Evolutionary conservation across 2,329 filamentous ascomycete genomes (phyloP), one percentile per base, ranked within the genome.

Genomic region (Xylaria sp.): DNA sequence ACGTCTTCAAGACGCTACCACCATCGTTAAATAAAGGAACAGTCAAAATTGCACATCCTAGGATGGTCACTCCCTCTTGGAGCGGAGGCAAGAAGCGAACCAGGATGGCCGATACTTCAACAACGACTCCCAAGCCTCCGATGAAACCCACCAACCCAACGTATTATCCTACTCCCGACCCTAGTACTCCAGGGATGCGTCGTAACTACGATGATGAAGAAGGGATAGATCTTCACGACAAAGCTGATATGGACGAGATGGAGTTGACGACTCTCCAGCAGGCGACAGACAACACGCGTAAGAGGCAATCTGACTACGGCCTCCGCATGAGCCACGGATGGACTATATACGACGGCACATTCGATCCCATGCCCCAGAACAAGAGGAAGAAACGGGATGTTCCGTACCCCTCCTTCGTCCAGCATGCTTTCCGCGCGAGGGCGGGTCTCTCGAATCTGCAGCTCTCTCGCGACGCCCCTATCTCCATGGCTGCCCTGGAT

Each of bases 1-100:
- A 82, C 2, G 73, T 83, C 21, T 64, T 74, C 2, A 71, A 74
- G 23, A 74, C 76, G 45, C 75, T 87, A 58, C 11, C 28, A 17
- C 8, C 6, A 14, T 37, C 35, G 7, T 37, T 12, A 37, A 11
- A 15, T 15, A 14, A 40, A n/a, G 37, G 15, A n/a, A 15, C 2
- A 7, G 8, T 40, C 14, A 40, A 40, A 37, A 14, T 12, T 37
- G 5, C 31, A 33, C 5, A 33, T 5, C 31, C 31, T 5, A 5
- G 11, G 31, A 5, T 33, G 5, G 5, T 33, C 31, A 37, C 35
- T 37, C 35, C 12, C 14, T n/a, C n/a, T n/a, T n/a, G n/a, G n/a
- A n/a, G n/a, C n/a, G n/a, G n/a, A n/a, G n/a, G n/a, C n/a, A n/a
- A n/a, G n/a, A n/a, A n/a, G n/a, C n/a, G n/a, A n/a, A n/a, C n/a